These are phyloP conservation scores for Apiotrichum veenhuisii DNA, from an alignment of 1,284 basidiomycete species.

Conservation along the genomic window DNA sequence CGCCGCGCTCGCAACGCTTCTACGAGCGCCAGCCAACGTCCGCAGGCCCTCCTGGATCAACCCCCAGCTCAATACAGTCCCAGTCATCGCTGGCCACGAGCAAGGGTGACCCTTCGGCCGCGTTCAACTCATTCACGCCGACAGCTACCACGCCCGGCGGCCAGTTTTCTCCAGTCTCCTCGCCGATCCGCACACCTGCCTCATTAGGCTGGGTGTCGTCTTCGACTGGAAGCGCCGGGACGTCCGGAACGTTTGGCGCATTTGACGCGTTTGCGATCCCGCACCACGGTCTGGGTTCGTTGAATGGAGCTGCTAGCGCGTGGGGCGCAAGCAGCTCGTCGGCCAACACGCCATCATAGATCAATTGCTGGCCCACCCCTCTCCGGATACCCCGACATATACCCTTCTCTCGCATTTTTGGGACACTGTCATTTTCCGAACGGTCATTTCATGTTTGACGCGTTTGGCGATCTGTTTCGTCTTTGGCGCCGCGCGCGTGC, in stretches of 20 bases:
- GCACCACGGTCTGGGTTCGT: slow-evolving; percentile 12
- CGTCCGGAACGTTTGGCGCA: slow-evolving; percentile 11
- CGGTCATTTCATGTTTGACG: not conserved
- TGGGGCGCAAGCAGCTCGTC: slow-evolving; percentile 22
- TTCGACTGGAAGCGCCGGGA: slow-evolving; percentile 8
- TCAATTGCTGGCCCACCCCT: not conserved
- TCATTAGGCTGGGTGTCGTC: slow-evolving; percentile 36
- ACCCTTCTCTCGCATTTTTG: slow-evolving; percentile 1
- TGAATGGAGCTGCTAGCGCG: slow-evolving; percentile 39
- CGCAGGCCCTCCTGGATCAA: not conserved
- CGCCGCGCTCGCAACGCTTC: slow-evolving; percentile 37
- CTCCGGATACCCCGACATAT: not conserved
- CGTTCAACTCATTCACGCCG: slow-evolving; percentile 16
- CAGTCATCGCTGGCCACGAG: not conserved
- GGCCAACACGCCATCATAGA: slow-evolving; percentile 9
- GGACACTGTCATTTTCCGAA: not conserved
- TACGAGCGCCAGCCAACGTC: slow-evolving; percentile 12
- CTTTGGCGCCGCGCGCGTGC: not conserved
- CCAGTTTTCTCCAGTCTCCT: slow-evolving; percentile 37
- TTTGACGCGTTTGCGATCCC: slow-evolving; percentile 23
- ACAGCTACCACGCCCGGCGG: slow-evolving; percentile 11
- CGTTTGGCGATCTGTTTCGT: not conserved
- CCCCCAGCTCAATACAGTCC: not conserved
- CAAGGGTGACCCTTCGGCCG: slow-evolving; percentile 7
- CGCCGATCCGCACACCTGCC: slow-evolving; percentile 39